Conservation (phyloP, 441 rosid species). For the Viola pubescens region DNA sequence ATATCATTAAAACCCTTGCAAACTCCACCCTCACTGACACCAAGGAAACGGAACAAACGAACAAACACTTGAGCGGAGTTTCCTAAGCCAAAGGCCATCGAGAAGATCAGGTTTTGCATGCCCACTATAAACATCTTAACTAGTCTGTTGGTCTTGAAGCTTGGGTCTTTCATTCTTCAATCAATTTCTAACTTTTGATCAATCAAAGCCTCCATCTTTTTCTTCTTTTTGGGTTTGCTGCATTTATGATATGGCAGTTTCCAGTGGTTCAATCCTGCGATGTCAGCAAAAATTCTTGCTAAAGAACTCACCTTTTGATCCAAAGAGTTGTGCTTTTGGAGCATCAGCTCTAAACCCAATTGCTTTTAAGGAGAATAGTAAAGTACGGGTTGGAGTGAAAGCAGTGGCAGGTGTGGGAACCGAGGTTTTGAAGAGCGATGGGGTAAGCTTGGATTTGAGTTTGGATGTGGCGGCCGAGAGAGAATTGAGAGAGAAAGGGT, state of each 20-base stretch:
- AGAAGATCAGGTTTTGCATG: not conserved
- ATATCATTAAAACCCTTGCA: constrained; percentile 6
- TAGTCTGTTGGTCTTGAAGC: not conserved
- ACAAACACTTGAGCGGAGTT: constrained; percentile 21
- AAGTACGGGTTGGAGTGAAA: constrained; percentile 15
- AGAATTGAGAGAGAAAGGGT: constrained; percentile 59
- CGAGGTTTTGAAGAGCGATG: constrained; percentile 19
- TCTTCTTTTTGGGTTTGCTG: not conserved
- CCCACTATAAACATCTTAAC: not conserved
- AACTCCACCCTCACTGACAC: not conserved
- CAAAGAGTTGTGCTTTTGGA: constrained; percentile 21
- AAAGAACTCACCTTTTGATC: constrained; percentile 17
- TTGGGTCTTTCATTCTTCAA: not conserved
- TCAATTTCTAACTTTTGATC: not conserved
- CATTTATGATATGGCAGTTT: constrained; percentile 33
- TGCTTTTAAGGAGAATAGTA: constrained; percentile 11
- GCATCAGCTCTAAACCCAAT: constrained; percentile 2
- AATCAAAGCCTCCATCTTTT: not conserved
- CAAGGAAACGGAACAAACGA: constrained; percentile 6
- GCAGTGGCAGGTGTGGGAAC: constrained; percentile 28
- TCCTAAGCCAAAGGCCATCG: constrained; percentile 8
- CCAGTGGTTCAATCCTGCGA: constrained; percentile 26
- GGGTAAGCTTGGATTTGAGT: constrained; percentile 23
- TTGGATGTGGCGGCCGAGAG: constrained; percentile 45
- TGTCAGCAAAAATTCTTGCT: constrained; percentile 13